Evolutionary conservation across 2,329 filamentous ascomycete genomes (phyloP), one percentile per base, ranked within the genome.

Genomic region (Exophiala bonariae): DNA sequence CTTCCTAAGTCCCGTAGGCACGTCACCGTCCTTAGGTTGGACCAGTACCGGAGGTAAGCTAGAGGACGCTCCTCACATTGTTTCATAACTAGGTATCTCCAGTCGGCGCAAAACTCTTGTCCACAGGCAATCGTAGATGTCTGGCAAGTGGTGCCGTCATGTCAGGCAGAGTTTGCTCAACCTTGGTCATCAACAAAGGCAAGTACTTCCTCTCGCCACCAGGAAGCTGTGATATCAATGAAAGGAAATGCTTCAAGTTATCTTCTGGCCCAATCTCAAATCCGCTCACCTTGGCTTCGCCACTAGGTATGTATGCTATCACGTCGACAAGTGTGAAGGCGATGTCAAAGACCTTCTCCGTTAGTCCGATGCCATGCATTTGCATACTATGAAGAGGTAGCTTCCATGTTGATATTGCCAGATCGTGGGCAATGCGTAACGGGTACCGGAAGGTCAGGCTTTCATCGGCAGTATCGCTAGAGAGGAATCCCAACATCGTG

Each of bases 341-440:
- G 28, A 90, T 80, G 56, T 90, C 86, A 58, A 93, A 80, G 13
- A 95, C 70, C 63, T 91, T 91, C 62, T 90, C 87, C 50, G 92
- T 81, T 85, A 93, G 66, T 20, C 86, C 85, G 33, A 87, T 79
- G 19, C 85, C 85, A 56, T 90, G 76, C 3, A 90, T 73, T 54
- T 91, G 87, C 72, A 89, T 84, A 38, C 82, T 82, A 56, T 83
- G 78, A 30, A 81, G 80, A 0, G 85, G 84, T 59, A 93, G 86
- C 44, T 86, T 81, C 13, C 82, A 81, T 3, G 85, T 83, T 67
- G 89, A 81, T 10, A 77, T 77, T 17, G 77, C 70, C 16, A 87
- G 56, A 49, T 87, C 83, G 32, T 77, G 73, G 0, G 82, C 75
- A 54, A 86, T 76, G 41, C 81, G 77, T 14, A 83, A 70, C 2